A percentile compares a stretch with the other conserved stretches of the same genome.
Evolutionary conservation across 2,329 filamentous ascomycete species (phyloP).

Genomic region (Colletotrichum neosansevieriae): DNA sequence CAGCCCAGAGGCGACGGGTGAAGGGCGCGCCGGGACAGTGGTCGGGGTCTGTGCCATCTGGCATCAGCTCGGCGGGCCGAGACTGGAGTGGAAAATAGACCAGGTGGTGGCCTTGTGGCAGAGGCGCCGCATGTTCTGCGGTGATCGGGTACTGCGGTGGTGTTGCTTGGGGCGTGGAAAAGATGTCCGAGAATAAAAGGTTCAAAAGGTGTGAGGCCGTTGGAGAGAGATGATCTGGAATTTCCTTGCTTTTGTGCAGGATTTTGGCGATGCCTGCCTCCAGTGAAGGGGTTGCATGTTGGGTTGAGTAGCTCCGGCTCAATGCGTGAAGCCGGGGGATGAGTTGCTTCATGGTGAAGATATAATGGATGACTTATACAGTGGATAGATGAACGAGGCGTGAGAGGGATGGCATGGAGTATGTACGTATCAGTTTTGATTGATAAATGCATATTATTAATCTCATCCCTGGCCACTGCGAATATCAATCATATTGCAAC

Average conservation of each 20-base stretch:
- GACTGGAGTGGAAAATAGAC: slow-evolving; percentile 86
- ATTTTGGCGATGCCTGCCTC: slow-evolving; percentile 26
- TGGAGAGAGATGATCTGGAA: slow-evolving; percentile 63
- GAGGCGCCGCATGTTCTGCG: slow-evolving; percentile 35
- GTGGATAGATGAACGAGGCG: background rate
- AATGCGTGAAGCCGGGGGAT: background rate
- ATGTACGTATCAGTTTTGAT: slow-evolving; percentile 1
- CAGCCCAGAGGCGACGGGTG: slow-evolving; percentile 87
- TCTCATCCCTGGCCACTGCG: background rate
- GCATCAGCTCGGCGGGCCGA: slow-evolving; percentile 70
- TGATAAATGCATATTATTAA: slow-evolving; percentile 11
- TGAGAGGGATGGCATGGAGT: background rate
- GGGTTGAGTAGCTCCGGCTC: slow-evolving; percentile 21
- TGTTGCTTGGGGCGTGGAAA: slow-evolving; percentile 51
- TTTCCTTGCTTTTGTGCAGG: slow-evolving; percentile 47
- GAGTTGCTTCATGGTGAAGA: slow-evolving; percentile 20
- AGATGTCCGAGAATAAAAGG: slow-evolving; percentile 68
- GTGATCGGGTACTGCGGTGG: slow-evolving; percentile 32
- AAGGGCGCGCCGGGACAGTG: slow-evolving; percentile 82
- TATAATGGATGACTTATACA: slow-evolving; percentile 29
- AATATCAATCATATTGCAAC: too few relatives aligned
- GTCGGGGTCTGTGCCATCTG: slow-evolving; percentile 86
- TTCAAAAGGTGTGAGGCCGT: slow-evolving; percentile 75
- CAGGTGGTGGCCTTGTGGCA: slow-evolving; percentile 81
- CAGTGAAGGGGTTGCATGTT: slow-evolving; percentile 8